Percentiles rank a stretch among this genome's conserved stretches.
Conservation (phyloP, 305 asterid genomes). For the Solanum hybrid region DNA sequence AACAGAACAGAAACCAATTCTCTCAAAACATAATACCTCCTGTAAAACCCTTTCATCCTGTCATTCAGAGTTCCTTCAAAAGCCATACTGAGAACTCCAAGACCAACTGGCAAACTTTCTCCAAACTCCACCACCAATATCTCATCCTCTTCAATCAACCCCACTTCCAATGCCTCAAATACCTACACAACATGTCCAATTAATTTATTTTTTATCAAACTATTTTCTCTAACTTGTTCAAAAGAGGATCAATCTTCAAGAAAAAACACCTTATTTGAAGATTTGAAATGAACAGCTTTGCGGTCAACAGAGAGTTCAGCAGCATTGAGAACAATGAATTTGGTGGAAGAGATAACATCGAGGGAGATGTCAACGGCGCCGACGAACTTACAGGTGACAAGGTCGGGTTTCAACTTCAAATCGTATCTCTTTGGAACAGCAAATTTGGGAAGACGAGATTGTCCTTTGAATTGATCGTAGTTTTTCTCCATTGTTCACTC, state of each 20-base stretch:
- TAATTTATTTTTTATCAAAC: background rate
- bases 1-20: background rate
- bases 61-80: conserved; percentile 83
- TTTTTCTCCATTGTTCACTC: conserved; percentile 3
- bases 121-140: conserved; percentile 65
- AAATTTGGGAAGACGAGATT: conserved; percentile 80
- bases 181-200: conserved; percentile 29
- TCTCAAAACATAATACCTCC: conserved; percentile 42
- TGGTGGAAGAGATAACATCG: conserved; percentile 54
- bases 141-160: conserved; percentile 64
- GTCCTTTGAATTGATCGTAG: conserved; percentile 50
- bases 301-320: conserved; percentile 59
- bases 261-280: conserved; percentile 34
- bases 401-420: conserved; percentile 72
- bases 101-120: conserved; percentile 60
- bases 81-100: conserved; percentile 53
- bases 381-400: conserved; percentile 62
- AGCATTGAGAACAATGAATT: conserved; percentile 78
- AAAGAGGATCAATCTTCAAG: background rate
- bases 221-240: background rate
- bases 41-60: conserved; percentile 94
- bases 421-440: conserved; percentile 76
- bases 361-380: conserved; percentile 63
- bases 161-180: conserved; percentile 44
- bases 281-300: conserved; percentile 44